These are phyloP conservation scores for Penicillium psychrofluorescens DNA, from an alignment of 495 filamentous ascomycete genomes.

Conservation along the genomic window DNA sequence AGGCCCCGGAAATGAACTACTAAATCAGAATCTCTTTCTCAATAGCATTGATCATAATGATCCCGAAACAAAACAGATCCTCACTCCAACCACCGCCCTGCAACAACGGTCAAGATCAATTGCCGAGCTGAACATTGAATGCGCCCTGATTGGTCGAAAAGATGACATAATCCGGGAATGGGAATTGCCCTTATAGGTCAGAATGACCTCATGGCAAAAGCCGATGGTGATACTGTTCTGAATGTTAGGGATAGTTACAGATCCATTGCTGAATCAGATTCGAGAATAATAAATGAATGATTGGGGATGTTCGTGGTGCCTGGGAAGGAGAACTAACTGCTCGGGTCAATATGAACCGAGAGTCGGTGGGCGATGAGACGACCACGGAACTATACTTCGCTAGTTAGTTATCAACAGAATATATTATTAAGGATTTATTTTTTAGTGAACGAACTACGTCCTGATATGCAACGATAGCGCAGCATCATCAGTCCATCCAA, in stretches of 20 bases:
- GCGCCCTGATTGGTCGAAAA: conserved; percentile 12
- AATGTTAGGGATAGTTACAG: too few relatives aligned
- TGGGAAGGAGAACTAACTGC: background rate
- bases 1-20: too few relatives aligned
- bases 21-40: background rate
- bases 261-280: too few relatives aligned
- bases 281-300: too few relatives aligned
- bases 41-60: too few relatives aligned
- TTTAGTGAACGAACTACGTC: too few relatives aligned
- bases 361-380: background rate
- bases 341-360: conserved; percentile 14
- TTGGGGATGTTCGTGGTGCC: too few relatives aligned
- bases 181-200: conserved; percentile 2
- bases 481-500: conserved; percentile 40
- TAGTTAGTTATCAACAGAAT: too few relatives aligned
- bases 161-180: conserved; percentile 10
- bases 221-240: too few relatives aligned
- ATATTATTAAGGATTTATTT: too few relatives aligned
- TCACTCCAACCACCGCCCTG: background rate
- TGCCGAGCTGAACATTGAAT: conserved; percentile 9
- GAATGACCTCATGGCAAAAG: conserved; percentile 11
- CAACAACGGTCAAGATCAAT: conserved; percentile 6
- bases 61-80: too few relatives aligned
- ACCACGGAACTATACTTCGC: too few relatives aligned
- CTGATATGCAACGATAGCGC: background rate